Percentiles rank a stretch among this genome's conserved stretches.
These are phyloP conservation scores for Botrytis byssoidea DNA, from an alignment of 2,329 filamentous ascomycete species.

Conservation along the genomic window DNA sequence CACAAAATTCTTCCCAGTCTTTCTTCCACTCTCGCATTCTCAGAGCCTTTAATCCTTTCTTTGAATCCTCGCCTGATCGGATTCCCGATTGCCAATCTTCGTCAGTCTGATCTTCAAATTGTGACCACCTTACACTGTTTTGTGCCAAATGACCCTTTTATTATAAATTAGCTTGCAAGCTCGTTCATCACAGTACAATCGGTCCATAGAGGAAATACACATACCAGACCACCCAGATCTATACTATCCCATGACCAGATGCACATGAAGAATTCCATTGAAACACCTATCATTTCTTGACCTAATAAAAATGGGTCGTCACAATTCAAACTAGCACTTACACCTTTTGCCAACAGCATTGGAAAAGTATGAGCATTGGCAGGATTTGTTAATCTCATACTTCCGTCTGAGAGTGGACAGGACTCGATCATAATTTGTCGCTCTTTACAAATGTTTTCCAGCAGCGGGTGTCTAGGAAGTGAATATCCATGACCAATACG, in stretches of 20 bases:
- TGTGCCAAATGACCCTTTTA: conserved; percentile 60
- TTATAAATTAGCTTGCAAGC: conserved; percentile 2
- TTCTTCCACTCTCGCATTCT: conserved; percentile 72
- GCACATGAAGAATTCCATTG: conserved; percentile 88
- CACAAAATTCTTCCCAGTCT: conserved; percentile 83
- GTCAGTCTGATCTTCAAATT: conserved; percentile 72
- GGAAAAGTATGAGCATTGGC: conserved; percentile 77
- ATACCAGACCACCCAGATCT: conserved; percentile 77
- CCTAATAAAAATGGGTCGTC: conserved; percentile 89
- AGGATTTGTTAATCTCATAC: conserved; percentile 72
- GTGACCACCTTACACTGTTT: conserved; percentile 85
- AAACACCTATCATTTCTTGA: conserved; percentile 74
- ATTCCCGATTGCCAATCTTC: conserved; percentile 72
- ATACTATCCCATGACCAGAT: conserved; percentile 87
- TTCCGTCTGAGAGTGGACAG: conserved; percentile 86
- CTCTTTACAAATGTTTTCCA: conserved; percentile 82
- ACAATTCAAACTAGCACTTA: conserved; percentile 79
- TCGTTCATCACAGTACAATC: not conserved
- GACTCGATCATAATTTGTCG: conserved; percentile 81
- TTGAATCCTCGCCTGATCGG: conserved; percentile 63
- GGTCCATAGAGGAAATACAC: conserved; percentile 34
- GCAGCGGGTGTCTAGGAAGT: conserved; percentile 81
- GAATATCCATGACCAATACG: conserved; percentile 85
- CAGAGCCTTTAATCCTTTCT: conserved; percentile 65
- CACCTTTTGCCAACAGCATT: conserved; percentile 75